Base-by-base conservation (phyloP, 345 rosid species). In the Orychophragmus violaceus region DNA sequence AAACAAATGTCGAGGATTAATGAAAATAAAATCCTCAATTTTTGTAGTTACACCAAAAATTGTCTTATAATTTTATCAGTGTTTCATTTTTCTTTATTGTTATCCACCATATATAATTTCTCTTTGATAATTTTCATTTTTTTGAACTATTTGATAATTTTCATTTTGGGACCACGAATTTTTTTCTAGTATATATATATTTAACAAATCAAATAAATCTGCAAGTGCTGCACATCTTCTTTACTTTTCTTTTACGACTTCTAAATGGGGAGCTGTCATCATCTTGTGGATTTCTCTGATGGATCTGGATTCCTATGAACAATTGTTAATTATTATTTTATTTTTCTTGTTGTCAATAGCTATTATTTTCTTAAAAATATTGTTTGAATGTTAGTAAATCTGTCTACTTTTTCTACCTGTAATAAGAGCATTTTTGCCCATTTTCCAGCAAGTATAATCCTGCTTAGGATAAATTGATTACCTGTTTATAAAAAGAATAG, bases 181-280 rank as follows among this genome's bases (percentile, higher is more conserved):
- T 9, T 45, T 8, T 24, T 33, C 13, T 70, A 11, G 4, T 0
- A 21, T 55, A 56, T n/a, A 45, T 24, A 16, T 58, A 65, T 39
- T 10, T 36, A 58, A 37, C 22, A 29, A 65, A 36, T 25, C 8
- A 74, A 77, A 73, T 68, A 74, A 75, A 65, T 52, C 63, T 81
- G 78, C 54, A 70, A 80, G 80, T 50, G 79, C 79, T 72, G 78
- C 59, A 64, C 77, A 64, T 82, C 83, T 45, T 78, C 95, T 87
- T 91, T 82, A 64, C 96, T 92, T 89, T 84, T 79, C 82, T 77
- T 80, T 66, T 80, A 87, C 92, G 96, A 82, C 91, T 73, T 73
- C 50, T 59, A 66, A 59, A 59, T 66, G 72, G 72, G 62, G 77
- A 59, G 72, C 77, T 73, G 72, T 73, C 77, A 73, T 73, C 62